Conservation (phyloP, 2,329 filamentous ascomycete genomes). For the Dactylellina sp. region DNA sequence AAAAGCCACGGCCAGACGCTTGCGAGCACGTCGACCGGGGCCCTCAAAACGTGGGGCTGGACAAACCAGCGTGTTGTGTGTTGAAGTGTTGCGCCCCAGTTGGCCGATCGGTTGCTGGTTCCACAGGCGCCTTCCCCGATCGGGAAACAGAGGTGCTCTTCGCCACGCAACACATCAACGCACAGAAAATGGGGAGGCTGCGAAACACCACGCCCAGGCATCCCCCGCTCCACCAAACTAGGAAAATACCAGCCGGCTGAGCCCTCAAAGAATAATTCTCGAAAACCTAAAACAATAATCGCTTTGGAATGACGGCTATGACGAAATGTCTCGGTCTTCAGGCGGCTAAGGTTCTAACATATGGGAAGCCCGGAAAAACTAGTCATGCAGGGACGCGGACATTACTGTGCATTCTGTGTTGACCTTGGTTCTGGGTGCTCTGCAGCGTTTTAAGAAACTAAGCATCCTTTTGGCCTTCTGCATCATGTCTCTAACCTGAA, state of each 20-base stretch:
- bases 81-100: constrained; percentile 38
- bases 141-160: constrained; percentile 25
- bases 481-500: too few species aligned
- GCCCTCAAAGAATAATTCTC: background rate
- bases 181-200: constrained; percentile 34
- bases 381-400: constrained; percentile 32
- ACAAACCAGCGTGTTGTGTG: too few species aligned
- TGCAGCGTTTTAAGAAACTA: too few species aligned
- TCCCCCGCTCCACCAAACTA: too few species aligned
- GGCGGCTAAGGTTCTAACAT: constrained; percentile 16
- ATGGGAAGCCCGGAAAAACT: constrained; percentile 9
- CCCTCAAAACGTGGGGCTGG: constrained; percentile 26
- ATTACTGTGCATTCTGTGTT: constrained; percentile 12
- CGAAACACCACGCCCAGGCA: constrained; percentile 7
- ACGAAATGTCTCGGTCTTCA: constrained; percentile 27
- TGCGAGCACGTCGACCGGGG: constrained; percentile 31
- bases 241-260: too few species aligned
- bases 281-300: too few species aligned
- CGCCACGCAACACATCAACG: constrained; percentile 28
- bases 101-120: constrained; percentile 23
- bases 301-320: background rate
- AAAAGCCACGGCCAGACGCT: constrained; percentile 32
- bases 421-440: constrained; percentile 12
- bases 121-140: constrained; percentile 19
- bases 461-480: too few species aligned